Evolutionary conservation across 331 rosid species (phyloP).

Genomic region (Malus hybrid): DNA sequence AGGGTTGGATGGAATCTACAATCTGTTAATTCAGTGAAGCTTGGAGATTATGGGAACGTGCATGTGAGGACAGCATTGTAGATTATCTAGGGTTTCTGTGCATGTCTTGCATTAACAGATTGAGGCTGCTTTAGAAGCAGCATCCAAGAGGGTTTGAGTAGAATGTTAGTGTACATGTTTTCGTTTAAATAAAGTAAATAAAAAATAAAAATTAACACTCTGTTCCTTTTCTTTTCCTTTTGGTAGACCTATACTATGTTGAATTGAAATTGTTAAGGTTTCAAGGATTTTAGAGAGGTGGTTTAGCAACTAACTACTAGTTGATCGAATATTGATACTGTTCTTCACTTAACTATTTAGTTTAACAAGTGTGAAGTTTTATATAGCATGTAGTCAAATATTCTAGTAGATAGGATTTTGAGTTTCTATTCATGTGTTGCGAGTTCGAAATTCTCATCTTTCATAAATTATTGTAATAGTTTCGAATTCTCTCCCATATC

Average conservation of each 20-base stretch:
- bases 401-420: fast-evolving
- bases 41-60: constrained; percentile 51
- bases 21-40: constrained; percentile 52
- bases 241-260: neutral
- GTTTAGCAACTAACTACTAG: neutral
- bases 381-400: too few species aligned
- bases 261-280: neutral
- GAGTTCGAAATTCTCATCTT: too few species aligned
- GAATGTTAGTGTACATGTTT: neutral
- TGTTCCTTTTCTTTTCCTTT: neutral
- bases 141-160: constrained; percentile 18
- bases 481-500: too few species aligned
- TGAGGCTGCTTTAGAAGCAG: constrained; percentile 49
- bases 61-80: constrained; percentile 40
- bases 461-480: too few species aligned
- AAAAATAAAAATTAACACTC: neutral
- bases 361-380: too few species aligned
- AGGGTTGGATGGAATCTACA: constrained; percentile 46
- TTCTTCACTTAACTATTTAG: neutral
- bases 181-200: neutral
- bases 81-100: constrained; percentile 67
- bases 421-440: too few species aligned
- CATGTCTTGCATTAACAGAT: constrained; percentile 67
- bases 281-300: neutral
- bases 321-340: neutral